Conservation (phyloP, 768 basidiomycete genomes). For the Cyclocybe aegerita region DNA sequence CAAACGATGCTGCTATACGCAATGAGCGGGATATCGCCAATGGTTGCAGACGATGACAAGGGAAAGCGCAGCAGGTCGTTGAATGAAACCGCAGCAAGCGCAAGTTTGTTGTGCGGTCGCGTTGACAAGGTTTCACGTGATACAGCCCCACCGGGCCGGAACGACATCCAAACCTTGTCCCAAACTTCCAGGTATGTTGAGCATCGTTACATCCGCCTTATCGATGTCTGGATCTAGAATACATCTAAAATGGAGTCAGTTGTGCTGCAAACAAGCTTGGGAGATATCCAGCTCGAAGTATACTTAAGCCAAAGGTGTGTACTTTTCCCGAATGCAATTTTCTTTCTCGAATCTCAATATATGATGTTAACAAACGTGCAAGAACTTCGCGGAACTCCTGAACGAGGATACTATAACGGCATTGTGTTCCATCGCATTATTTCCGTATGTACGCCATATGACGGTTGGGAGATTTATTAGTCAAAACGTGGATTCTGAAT, state of each 20-base stretch:
- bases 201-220: too few relatives aligned
- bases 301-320: constrained; percentile 80
- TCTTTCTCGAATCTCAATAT: constrained; percentile 5
- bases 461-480: not conserved
- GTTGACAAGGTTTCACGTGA: too few relatives aligned
- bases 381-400: constrained; percentile 92
- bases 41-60: too few relatives aligned
- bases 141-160: too few relatives aligned
- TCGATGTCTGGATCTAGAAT: too few relatives aligned
- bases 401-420: constrained; percentile 92
- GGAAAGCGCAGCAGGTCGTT: too few relatives aligned
- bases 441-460: constrained; percentile 52
- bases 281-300: constrained; percentile 84
- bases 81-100: too few relatives aligned
- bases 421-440: constrained; percentile 92
- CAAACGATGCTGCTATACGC: too few relatives aligned
- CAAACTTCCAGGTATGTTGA: too few relatives aligned
- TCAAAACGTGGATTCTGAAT: not conserved
- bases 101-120: too few relatives aligned
- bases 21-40: too few relatives aligned
- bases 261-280: constrained; percentile 78
- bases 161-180: too few relatives aligned
- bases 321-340: not conserved
- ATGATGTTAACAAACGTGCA: constrained; percentile 68
- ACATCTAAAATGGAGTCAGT: constrained; percentile 48